Percentiles rank a stretch among this genome's conserved stretches.
Conservation (phyloP, 2,329 filamentous ascomycete genomes). For the Calycina herbarum region DNA sequence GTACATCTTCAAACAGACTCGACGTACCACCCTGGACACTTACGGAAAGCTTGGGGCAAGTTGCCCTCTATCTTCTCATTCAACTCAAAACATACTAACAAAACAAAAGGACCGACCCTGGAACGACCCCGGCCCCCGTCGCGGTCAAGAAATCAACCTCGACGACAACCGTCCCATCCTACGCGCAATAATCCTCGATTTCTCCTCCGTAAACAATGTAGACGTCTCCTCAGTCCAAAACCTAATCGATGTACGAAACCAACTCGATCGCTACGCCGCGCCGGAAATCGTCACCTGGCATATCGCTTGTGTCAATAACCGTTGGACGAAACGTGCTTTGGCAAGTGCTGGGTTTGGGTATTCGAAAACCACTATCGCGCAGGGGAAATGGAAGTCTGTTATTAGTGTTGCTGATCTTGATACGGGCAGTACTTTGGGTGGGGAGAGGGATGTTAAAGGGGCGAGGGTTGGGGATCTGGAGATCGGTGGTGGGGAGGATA, state of each 20-base stretch:
- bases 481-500: constrained; percentile 31
- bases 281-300: constrained; percentile 92
- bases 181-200: constrained; percentile 90
- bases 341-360: constrained; percentile 86
- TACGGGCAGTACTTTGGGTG: constrained; percentile 67
- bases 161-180: constrained; percentile 65
- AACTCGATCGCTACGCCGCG: constrained; percentile 80
- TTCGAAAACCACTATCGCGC: constrained; percentile 46
- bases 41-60: constrained; percentile 57
- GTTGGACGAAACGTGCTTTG: constrained; percentile 91
- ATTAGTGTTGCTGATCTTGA: constrained; percentile 90
- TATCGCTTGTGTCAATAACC: constrained; percentile 88
- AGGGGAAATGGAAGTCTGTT: constrained; percentile 73
- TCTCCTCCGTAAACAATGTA: constrained; percentile 89
- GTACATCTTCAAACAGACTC: constrained; percentile 69
- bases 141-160: constrained; percentile 48
- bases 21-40: constrained; percentile 69
- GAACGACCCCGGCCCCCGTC: constrained; percentile 84
- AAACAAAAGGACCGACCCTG: constrained; percentile 70
- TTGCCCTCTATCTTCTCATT: too few relatives aligned
- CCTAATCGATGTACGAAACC: constrained; percentile 91
- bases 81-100: neutral
- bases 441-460: constrained; percentile 60
- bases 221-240: constrained; percentile 92
- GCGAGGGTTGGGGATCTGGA: constrained; percentile 11